Base-by-base conservation (phyloP, 768 basidiomycete genomes). In the Hortiboletus campestris region DNA sequence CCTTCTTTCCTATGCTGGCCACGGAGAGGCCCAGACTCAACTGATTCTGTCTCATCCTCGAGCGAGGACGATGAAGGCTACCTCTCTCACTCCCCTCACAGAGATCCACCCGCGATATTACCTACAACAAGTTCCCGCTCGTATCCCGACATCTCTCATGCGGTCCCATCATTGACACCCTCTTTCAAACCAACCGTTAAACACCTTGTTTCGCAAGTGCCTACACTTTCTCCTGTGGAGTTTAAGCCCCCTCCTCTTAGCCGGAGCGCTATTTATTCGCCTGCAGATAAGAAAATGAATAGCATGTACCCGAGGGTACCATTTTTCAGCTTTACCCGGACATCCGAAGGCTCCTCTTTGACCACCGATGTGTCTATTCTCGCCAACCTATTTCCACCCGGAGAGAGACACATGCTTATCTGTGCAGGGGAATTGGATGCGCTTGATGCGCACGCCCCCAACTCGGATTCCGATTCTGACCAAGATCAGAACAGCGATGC, bases 321-420 rank as follows among this genome's bases (percentile, higher is more conserved):
- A 3, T 91, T 93, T 73, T 85, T 91, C 71, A 88, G 83, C 59
- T 87, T 91, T 65, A 91, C 89, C 17, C 78, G 88, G 57, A 90
- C 89, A 7, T 71, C 78, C 20, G 90, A 91, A 68, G 87, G 87
- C 2, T 86, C 88, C 22, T 89, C 87, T 12, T 74, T 93, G 49
- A 89, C 88, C 2, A 84, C 89, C 4, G 87, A 88, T 49, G 82
- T 85, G 11, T 75, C 78, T 38, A 71, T 86, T 22, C 81, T 93
- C 11, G 82, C 88, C 14, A 75, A 82, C 35, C 71, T 91, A 9
- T 93, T 92, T 68, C 85, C 85, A 19, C 79, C 79, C n/a, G 77
- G 75, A 39, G 86, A 89, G 60, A 78, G 87, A 34, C 82, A 89
- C 62, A 84, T 88, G 83, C 80, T 91, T 46, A 85, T 86, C 38